phyloP scores from a whole-genome alignment of 192 early-diverging fungal genomes.

The Linderina pennispora region DNA sequence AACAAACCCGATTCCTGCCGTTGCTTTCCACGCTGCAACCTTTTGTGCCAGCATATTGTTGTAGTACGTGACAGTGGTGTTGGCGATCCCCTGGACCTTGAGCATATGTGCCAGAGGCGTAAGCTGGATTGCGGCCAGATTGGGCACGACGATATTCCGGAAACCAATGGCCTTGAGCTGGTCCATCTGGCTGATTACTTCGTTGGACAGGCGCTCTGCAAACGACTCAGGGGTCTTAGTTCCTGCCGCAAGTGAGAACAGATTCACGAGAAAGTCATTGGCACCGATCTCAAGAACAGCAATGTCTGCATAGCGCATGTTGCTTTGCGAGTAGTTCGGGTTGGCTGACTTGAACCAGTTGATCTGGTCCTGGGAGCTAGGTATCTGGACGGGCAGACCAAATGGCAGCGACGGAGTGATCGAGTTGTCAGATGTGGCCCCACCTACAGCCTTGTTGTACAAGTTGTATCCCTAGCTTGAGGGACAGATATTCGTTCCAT shows the following conservation, averaged over 20 bases:
- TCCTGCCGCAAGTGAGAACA: background rate
- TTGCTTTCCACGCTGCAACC: background rate
- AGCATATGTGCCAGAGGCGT: constrained; percentile 1
- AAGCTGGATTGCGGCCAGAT: constrained; percentile 6
- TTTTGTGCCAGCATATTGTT: background rate
- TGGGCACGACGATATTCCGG: constrained; percentile 7
- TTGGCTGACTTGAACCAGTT: background rate
- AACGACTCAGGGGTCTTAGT: background rate
- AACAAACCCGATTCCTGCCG: background rate
- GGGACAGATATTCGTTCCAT: background rate
- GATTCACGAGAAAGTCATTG: constrained; percentile 10
- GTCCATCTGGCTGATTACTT: background rate
- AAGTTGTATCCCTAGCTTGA: background rate
- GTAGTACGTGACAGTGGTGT: background rate
- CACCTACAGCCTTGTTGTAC: background rate
- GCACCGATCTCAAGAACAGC: constrained; percentile 12
- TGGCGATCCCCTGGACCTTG: background rate
- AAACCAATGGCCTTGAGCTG: constrained; percentile 3
- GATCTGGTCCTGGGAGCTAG: constrained; percentile 17
- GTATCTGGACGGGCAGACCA: constrained; percentile 6
- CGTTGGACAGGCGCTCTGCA: constrained; percentile 1
- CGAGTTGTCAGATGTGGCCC: background rate
- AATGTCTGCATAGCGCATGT: background rate
- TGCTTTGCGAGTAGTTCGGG: background rate
- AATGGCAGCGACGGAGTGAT: background rate